Evolutionary conservation across 116 monocot genomes (phyloP).

Genomic region (Papilionanthe hybrid): DNA sequence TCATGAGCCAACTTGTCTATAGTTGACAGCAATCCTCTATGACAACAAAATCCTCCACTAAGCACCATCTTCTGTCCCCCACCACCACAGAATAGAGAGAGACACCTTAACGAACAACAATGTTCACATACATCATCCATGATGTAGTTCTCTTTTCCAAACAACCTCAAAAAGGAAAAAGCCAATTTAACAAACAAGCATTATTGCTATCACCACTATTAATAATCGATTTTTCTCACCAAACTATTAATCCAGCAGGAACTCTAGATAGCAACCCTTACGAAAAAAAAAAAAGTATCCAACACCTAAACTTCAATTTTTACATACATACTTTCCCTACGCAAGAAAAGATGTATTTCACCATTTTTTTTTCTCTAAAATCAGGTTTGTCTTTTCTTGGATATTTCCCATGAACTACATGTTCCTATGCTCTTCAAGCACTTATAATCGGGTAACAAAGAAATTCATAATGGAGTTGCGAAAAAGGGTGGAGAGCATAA

Average conservation of each 20-base stretch:
- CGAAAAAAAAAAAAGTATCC: too few species aligned
- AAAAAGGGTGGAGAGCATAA: not conserved
- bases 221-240: not conserved
- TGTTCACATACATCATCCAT: not conserved
- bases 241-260: not conserved
- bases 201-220: not conserved
- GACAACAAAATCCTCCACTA: not conserved
- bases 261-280: not conserved
- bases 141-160: not conserved
- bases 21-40: not conserved
- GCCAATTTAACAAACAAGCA: not conserved
- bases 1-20: not conserved
- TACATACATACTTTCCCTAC: too few species aligned
- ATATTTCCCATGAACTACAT: not conserved
- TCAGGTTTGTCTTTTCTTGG: too few species aligned
- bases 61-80: not conserved
- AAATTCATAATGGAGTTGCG: not conserved
- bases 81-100: not conserved
- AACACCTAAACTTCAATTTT: too few species aligned
- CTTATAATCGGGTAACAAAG: not conserved
- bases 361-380: too few species aligned
- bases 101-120: not conserved
- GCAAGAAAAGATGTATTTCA: not conserved
- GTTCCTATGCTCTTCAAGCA: not conserved
- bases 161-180: not conserved